Evolutionary conservation across 1,139 yeast genomes (phyloP), one percentile per base, ranked within the genome.

Genomic region (Protomyces pachydermus): DNA sequence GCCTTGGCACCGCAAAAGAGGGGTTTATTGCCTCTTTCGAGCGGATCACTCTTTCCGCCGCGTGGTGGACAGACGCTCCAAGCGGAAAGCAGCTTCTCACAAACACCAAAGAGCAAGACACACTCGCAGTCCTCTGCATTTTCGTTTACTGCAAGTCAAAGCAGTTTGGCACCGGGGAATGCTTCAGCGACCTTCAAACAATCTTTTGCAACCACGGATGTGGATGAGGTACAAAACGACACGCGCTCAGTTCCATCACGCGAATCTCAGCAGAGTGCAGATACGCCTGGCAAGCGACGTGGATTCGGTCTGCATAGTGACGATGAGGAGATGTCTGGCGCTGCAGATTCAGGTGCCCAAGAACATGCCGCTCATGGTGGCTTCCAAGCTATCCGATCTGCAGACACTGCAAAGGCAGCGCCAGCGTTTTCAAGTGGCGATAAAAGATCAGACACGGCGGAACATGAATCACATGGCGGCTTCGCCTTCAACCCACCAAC

Each of bases 401-500:
- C 53, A 20, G 18, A 28, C 8, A 18, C 16, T 5, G 18, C 16
- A 25, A 10, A 12, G 12, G 34, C 35, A 20, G 32, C 50, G 25
- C 50, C 57, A 10, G 39, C 48, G 20, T 54, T 54, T 10, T 39
- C 48, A 32, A 20, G 37, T 20, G 57, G 57, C 32, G 20, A 14
- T 6, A 9, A 23, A 12, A 38, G 12, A 2, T 12, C n/a, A 3
- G 50, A n/a, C 25, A 14, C 32, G 20, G 23, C 14, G n/a, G 50
- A 54, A 32, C 57, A 54, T 37, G 20, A 39, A 5, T 9, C 48
- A 12, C 57, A 54, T 53, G 56, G 56, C 12, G 57, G 57, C 32
- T 37, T 37, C n/a, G 38, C 28, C n/a, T 54, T 54, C 25, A 46
- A 46, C 8, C 28, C 51, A 12, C 28, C 51, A n/a, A 14, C 14